These are phyloP conservation scores for Rhododendron kiyosumense DNA, from an alignment of 148 eudicot species.

Conservation along the genomic window DNA sequence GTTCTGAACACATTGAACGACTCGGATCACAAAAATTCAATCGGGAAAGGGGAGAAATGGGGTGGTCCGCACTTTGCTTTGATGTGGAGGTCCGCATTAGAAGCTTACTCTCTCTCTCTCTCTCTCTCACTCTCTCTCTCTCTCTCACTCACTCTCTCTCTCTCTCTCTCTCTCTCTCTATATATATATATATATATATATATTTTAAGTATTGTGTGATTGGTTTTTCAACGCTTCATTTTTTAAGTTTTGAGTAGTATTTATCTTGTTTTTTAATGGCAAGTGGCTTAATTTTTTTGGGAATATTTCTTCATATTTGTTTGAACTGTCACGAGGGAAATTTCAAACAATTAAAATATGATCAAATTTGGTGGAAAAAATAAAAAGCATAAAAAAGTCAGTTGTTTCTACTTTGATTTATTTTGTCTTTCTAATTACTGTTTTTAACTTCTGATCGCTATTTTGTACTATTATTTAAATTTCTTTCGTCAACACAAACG, in stretches of 20 bases:
- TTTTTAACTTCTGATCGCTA: not conserved
- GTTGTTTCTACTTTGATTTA: not conserved
- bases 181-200: too few relatives aligned
- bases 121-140: too few relatives aligned
- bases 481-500: not conserved
- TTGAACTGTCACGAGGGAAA: not conserved
- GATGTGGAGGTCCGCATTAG: too few relatives aligned
- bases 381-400: not conserved
- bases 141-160: too few relatives aligned
- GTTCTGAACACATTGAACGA: too few relatives aligned
- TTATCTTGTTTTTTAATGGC: not conserved
- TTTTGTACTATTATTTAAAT: not conserved
- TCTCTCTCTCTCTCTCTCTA: too few relatives aligned
- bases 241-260: not conserved
- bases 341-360: not conserved
- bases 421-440: not conserved
- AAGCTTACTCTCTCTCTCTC: too few relatives aligned
- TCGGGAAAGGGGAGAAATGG: too few relatives aligned
- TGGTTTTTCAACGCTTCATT: not conserved
- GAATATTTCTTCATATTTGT: not conserved
- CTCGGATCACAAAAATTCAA: too few relatives aligned
- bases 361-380: not conserved
- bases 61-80: too few relatives aligned
- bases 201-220: not conserved
- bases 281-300: not conserved